Base-by-base conservation (phyloP, 2,329 filamentous ascomycete genomes). In the Dactylonectria estremocensis region DNA sequence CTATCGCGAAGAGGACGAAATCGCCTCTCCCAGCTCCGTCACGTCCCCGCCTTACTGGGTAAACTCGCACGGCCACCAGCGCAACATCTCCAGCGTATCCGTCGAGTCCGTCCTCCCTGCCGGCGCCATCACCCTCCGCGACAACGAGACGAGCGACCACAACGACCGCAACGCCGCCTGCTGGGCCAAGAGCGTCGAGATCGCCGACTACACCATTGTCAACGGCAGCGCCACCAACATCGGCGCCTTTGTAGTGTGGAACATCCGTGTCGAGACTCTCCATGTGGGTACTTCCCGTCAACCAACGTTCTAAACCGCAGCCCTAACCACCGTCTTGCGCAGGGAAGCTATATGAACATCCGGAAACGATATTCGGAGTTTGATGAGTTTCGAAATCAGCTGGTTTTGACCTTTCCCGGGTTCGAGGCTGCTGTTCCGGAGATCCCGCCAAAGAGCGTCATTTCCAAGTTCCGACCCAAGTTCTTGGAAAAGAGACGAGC, bases 171-270 rank as follows among this genome's bases (percentile, higher is more conserved):
- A 88, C 76, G 85, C 83, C 67, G 88, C 88, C 13, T 92, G 89
- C 79, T 92, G 90, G 90, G 90, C 90, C 33, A 87, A 84, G 80
- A 90, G 88, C 76, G 90, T 91, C 61, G 84, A 88, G 71, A 85
- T 92, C 48, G 83, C 85, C 43, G 87, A 89, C 75, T 82, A 88
- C 77, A 87, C 87, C 11, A 74, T 89, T 20, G 85, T 92, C 52
- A 88, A 89, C 66, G 85, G 87, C 57, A 86, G 86, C 69, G 79
- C 85, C 40, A 88, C 85, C 14, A 88, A 85, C 71, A 86, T 90
- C 31, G 95, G 95, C n/a, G 93, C 95, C 2, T 99, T 98, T 83
- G 94, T 98, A 1, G 95, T 97, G 8, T 99, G 94, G 93, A 96
- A 94, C 78, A 95, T 96, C 76, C 90, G 88, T 54, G 93, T 99